Evolutionary conservation across 2,329 filamentous ascomycete genomes (phyloP).

Genomic region (Aspergillus thermomutatus): DNA sequence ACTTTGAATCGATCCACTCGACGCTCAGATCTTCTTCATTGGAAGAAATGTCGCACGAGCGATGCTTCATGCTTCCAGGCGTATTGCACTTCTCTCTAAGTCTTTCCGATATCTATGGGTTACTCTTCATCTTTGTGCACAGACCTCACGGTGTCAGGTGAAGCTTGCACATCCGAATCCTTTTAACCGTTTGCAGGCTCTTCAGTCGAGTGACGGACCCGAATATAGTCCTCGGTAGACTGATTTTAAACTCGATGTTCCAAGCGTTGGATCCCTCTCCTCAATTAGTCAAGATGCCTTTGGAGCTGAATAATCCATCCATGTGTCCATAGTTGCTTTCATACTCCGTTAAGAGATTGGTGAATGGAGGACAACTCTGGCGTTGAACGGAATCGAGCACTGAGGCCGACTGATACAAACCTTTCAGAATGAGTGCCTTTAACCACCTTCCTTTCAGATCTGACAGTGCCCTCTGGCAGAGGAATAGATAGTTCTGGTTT

Average conservation of each 20-base stretch:
- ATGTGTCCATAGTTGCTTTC: no score
- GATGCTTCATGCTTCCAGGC: not conserved
- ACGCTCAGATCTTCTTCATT: not conserved
- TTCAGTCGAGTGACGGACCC: not conserved
- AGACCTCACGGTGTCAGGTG: not conserved
- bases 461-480: not conserved
- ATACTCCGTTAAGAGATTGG: no score
- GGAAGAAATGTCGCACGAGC: not conserved
- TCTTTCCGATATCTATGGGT: not conserved
- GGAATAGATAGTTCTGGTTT: not conserved
- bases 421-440: not conserved
- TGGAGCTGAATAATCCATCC: no score
- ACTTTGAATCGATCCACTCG: not conserved
- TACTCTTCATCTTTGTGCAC: not conserved
- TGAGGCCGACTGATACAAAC: not conserved
- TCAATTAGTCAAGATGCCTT: no score
- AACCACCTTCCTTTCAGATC: not conserved
- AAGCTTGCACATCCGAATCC: not conserved
- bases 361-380: no score
- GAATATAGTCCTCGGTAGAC: not conserved
- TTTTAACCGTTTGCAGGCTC: not conserved
- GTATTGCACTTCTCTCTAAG: not conserved
- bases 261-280: no score
- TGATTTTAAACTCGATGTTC: not conserved
- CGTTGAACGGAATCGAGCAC: no score